Conservation (phyloP, 495 filamentous ascomycete species). For the Copromyces sp. region DNA sequence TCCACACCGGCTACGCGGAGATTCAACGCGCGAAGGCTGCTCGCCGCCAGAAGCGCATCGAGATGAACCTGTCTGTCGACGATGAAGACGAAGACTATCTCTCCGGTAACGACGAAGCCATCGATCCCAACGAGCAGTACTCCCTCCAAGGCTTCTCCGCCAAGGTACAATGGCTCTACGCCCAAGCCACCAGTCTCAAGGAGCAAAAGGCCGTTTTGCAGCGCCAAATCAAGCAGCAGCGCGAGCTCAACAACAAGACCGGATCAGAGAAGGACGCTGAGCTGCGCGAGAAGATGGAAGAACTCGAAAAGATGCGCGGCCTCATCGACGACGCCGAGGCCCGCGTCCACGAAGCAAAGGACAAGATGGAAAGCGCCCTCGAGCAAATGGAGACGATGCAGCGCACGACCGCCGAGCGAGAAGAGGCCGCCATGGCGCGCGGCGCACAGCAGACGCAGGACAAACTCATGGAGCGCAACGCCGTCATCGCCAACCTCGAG, state of each 20-base stretch:
- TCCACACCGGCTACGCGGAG: constrained; percentile 53
- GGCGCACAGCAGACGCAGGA: constrained; percentile 32
- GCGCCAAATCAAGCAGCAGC: constrained; percentile 85
- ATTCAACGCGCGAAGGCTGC: constrained; percentile 42
- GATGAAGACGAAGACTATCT: constrained; percentile 37
- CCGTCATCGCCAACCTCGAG: constrained; percentile 37
- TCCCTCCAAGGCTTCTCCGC: constrained; percentile 57
- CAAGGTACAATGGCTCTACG: constrained; percentile 68
- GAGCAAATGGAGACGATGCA: constrained; percentile 41
- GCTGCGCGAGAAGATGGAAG: constrained; percentile 37
- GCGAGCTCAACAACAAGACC: constrained; percentile 66
- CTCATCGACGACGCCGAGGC: constrained; percentile 39
- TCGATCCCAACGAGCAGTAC: constrained; percentile 46
- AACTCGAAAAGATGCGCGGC: constrained; percentile 41
- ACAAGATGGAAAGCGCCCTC: constrained; percentile 40
- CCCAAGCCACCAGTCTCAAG: constrained; percentile 50
- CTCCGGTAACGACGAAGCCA: constrained; percentile 39
- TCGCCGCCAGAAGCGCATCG: constrained; percentile 34
- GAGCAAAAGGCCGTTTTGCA: constrained; percentile 79
- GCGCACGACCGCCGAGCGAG: constrained; percentile 20
- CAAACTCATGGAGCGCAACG: constrained; percentile 40
- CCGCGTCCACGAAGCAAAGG: constrained; percentile 35
- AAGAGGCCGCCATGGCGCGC: constrained; percentile 24
- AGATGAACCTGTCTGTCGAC: constrained; percentile 26
- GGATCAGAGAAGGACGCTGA: constrained; percentile 52